A percentile compares a stretch with the other conserved stretches of the same genome.
Conservation (phyloP, 2,329 filamentous ascomycete genomes). For the Talaromyces atroroseus region DNA sequence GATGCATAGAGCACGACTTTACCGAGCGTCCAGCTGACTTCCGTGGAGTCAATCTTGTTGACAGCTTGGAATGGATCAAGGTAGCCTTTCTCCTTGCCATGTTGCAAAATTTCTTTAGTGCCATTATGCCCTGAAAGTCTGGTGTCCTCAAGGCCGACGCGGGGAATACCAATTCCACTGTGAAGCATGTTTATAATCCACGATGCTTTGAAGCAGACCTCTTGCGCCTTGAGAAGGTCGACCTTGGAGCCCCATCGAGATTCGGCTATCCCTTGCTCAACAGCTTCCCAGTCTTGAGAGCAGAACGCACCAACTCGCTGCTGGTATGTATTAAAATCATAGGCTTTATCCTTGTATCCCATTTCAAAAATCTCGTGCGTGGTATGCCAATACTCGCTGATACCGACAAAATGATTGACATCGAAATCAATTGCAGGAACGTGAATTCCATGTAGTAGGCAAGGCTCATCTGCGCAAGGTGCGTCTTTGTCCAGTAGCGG, state of each 20-base stretch:
- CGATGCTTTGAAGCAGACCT: conserved; percentile 95
- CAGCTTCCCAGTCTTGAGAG: conserved; percentile 71
- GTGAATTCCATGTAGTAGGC: conserved; percentile 83
- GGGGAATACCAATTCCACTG: conserved; percentile 88
- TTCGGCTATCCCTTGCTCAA: conserved; percentile 59
- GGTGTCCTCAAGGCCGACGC: conserved; percentile 68
- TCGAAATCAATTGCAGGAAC: conserved; percentile 95
- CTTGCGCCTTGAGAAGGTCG: conserved; percentile 65
- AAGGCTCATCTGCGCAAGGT: conserved; percentile 75
- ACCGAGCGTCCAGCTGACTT: conserved; percentile 95
- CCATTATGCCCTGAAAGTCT: conserved; percentile 56
- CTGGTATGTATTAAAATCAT: conserved; percentile 88
- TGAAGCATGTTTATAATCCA: conserved; percentile 97
- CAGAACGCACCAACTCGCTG: conserved; percentile 80
- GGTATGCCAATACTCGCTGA: conserved; percentile 98
- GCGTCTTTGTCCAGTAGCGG: conserved; percentile 86
- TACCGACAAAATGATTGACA: conserved; percentile 94
- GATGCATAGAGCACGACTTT: conserved; percentile 95
- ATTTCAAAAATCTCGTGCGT: conserved; percentile 88
- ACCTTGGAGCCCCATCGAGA: conserved; percentile 72
- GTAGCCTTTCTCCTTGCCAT: conserved; percentile 68
- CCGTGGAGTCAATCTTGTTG: conserved; percentile 82
- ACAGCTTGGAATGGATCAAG: conserved; percentile 85
- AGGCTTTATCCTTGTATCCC: conserved; percentile 70
- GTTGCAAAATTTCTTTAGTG: conserved; percentile 63